phyloP scores from a whole-genome alignment of 768 basidiomycete genomes.

The Amanita exitialis region DNA sequence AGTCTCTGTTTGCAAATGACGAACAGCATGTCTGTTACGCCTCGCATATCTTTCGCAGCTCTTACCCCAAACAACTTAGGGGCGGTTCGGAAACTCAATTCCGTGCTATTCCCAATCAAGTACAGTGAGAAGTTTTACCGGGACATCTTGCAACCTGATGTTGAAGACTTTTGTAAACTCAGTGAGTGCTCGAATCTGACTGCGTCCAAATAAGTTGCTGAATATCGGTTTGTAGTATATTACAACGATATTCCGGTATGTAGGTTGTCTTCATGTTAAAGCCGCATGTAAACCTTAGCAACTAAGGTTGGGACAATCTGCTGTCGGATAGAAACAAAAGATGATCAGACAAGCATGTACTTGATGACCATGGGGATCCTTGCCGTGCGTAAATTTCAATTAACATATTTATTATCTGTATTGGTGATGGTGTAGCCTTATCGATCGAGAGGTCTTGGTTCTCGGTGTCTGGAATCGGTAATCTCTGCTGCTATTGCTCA shows the following conservation, averaged over 20 bases:
- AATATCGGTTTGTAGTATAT: constrained; percentile 46
- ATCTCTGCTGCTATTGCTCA: constrained; percentile 51
- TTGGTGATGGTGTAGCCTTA: constrained; percentile 50
- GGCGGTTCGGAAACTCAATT: constrained; percentile 57
- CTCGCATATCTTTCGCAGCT: constrained; percentile 61
- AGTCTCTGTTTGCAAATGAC: constrained; percentile 11
- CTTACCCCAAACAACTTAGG: constrained; percentile 80
- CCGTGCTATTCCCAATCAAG: constrained; percentile 81
- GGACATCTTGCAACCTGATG: constrained; percentile 65
- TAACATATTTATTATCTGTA: not conserved
- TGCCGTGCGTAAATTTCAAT: constrained; percentile 45
- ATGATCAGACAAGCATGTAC: constrained; percentile 51
- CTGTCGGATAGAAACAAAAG: constrained; percentile 69
- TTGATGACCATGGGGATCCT: constrained; percentile 91
- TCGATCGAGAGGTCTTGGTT: constrained; percentile 69
- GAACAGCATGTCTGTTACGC: constrained; percentile 12
- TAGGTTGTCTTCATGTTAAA: constrained; percentile 9
- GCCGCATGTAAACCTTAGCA: constrained; percentile 10
- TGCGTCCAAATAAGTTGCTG: constrained; percentile 7
- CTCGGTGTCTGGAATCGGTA: constrained; percentile 59
- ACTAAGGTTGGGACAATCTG: constrained; percentile 71
- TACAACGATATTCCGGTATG: constrained; percentile 80
- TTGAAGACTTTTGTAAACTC: constrained; percentile 83
- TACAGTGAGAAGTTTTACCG: constrained; percentile 86
- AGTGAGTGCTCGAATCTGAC: constrained; percentile 37